These are phyloP conservation scores for Plectosphaerella plurivora DNA, from an alignment of 2,329 filamentous ascomycete genomes.

Conservation along the genomic window DNA sequence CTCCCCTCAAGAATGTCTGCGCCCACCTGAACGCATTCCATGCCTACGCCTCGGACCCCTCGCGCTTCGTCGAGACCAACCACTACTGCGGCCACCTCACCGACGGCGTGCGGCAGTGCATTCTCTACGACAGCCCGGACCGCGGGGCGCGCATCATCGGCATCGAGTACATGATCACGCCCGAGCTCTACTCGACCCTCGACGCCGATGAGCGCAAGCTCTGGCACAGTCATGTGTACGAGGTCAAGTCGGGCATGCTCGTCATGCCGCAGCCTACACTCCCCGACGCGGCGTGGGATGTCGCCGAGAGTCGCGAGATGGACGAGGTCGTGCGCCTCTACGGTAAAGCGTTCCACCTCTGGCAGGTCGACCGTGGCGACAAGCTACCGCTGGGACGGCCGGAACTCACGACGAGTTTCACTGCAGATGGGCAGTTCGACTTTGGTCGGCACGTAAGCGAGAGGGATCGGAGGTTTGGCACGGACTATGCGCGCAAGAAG, in stretches of 20 bases:
- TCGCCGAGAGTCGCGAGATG: conserved; percentile 77
- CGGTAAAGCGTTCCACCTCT: conserved; percentile 81
- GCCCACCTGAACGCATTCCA: conserved; percentile 87
- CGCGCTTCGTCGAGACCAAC: conserved; percentile 68
- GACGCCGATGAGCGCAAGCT: conserved; percentile 63
- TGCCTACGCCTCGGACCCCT: conserved; percentile 69
- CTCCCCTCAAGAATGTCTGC: conserved; percentile 69
- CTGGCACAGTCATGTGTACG: conserved; percentile 75
- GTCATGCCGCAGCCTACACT: conserved; percentile 64
- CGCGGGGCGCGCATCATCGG: conserved; percentile 71
- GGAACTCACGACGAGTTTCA: conserved; percentile 51
- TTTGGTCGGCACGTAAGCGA: conserved; percentile 37
- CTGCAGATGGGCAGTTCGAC: conserved; percentile 42
- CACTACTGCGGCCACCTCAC: conserved; percentile 80
- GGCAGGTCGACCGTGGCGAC: conserved; percentile 77
- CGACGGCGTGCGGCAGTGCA: conserved; percentile 73
- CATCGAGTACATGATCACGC: conserved; percentile 83
- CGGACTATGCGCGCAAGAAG: conserved; percentile 39
- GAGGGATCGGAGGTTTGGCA: conserved; percentile 40
- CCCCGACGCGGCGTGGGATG: conserved; percentile 64
- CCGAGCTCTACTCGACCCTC: conserved; percentile 62
- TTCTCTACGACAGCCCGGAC: conserved; percentile 72
- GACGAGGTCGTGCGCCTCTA: conserved; percentile 69
- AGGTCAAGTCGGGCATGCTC: conserved; percentile 77
- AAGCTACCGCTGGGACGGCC: conserved; percentile 46